phyloP scores from a whole-genome alignment of 1,284 basidiomycete genomes.

The Lignosus rhinocerotis region DNA sequence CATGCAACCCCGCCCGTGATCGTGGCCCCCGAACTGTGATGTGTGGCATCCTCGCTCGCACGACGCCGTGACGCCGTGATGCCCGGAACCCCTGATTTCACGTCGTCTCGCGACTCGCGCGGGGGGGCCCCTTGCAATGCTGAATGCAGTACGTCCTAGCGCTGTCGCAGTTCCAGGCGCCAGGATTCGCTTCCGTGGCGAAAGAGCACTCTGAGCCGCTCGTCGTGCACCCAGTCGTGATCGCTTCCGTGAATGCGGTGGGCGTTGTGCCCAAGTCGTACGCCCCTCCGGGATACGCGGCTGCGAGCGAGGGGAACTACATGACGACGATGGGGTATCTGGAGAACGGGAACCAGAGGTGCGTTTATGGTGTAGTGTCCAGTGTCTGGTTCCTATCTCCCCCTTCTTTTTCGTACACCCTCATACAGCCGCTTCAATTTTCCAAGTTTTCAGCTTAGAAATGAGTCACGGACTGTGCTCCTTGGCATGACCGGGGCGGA shows the following conservation, averaged over 20 bases:
- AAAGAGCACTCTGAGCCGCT: conserved; percentile 30
- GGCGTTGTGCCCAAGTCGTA: conserved; percentile 47
- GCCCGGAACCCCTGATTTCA: too few relatives aligned
- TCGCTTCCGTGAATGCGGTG: conserved; percentile 43
- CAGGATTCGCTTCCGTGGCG: conserved; percentile 43
- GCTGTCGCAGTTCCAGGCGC: conserved; percentile 44
- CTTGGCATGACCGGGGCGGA: not conserved
- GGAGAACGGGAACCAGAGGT: conserved; percentile 60
- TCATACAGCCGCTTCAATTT: too few relatives aligned
- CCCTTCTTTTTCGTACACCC: not conserved
- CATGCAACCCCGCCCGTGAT: not conserved
- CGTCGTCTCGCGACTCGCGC: too few relatives aligned
- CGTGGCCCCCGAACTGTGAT: not conserved
- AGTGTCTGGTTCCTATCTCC: not conserved
- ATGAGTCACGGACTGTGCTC: not conserved
- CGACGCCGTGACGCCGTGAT: not conserved
- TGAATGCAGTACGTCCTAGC: conserved; percentile 46
- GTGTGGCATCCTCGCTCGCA: not conserved
- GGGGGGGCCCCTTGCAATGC: not conserved
- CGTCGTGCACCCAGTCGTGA: conserved; percentile 42
- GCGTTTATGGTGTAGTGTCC: not conserved
- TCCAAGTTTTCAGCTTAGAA: too few relatives aligned
- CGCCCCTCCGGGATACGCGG: conserved; percentile 55
- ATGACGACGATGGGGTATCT: conserved; percentile 52
- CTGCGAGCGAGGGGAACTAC: conserved; percentile 45